Percentiles rank a stretch among this genome's conserved stretches.
Conservation (phyloP, 1,284 basidiomycete genomes). For the Pterula multifida region DNA sequence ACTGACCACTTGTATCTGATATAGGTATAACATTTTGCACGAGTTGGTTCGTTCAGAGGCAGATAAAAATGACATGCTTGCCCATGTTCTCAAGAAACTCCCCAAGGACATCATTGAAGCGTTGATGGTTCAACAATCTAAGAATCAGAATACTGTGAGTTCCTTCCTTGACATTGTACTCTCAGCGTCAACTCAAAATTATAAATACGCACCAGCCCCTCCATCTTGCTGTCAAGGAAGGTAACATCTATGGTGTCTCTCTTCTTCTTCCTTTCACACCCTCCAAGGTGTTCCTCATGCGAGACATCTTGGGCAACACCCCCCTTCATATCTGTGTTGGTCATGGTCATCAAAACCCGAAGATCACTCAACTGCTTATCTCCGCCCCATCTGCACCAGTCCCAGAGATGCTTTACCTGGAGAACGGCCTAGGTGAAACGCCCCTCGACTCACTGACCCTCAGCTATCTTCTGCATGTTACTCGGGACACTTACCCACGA, state of each 20-base stretch:
- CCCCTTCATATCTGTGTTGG: not conserved
- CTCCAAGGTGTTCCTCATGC: not conserved
- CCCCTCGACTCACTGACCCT: conserved; percentile 29
- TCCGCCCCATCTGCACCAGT: not conserved
- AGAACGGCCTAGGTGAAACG: conserved; percentile 44
- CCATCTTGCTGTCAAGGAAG: not conserved
- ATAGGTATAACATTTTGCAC: conserved; percentile 45
- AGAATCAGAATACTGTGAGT: conserved; percentile 33
- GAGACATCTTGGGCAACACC: not conserved
- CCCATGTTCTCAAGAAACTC: conserved; percentile 33
- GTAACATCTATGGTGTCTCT: not conserved
- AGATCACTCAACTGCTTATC: not conserved
- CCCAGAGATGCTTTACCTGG: not conserved
- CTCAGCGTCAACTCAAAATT: not conserved
- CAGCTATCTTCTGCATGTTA: conserved; percentile 6
- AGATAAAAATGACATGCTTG: conserved; percentile 20
- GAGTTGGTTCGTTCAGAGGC: conserved; percentile 19
- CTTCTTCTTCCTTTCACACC: not conserved
- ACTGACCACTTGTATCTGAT: not conserved
- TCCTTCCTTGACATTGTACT: not conserved
- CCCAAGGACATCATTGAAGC: conserved; percentile 30
- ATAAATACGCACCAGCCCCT: not conserved
- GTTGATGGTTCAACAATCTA: conserved; percentile 33
- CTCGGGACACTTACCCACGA: not conserved
- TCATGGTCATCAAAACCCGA: not conserved